A percentile compares a stretch with the other conserved stretches of the same genome.
These are phyloP conservation scores for Extremus antarcticus DNA, from an alignment of 495 filamentous ascomycete species.

Conservation along the genomic window DNA sequence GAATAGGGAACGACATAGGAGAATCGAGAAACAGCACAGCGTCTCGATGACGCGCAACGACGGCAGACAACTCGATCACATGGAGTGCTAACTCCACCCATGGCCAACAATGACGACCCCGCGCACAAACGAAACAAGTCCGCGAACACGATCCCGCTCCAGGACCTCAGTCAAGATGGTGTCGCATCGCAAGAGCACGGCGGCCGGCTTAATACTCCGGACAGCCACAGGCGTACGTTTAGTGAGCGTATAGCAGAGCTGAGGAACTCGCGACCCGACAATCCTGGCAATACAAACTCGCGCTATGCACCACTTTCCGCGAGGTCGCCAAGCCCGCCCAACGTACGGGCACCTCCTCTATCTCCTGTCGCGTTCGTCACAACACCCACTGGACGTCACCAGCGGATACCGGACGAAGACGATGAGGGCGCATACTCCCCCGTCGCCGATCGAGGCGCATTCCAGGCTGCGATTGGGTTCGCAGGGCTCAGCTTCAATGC, in stretches of 20 bases:
- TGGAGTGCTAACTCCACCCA: constrained; percentile 34
- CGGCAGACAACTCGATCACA: not conserved
- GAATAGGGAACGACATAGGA: no score
- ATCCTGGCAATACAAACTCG: constrained; percentile 22
- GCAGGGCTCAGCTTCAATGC: constrained; percentile 47
- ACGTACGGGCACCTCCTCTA: constrained; percentile 4
- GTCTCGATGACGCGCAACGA: not conserved
- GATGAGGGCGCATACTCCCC: constrained; percentile 35
- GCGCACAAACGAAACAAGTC: constrained; percentile 38
- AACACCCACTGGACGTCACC: constrained; percentile 23
- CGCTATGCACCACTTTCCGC: constrained; percentile 45
- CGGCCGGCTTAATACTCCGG: constrained; percentile 25
- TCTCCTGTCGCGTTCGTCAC: constrained; percentile 26
- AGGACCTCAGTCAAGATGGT: constrained; percentile 53
- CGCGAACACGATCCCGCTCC: constrained; percentile 65
- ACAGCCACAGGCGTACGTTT: constrained; percentile 28
- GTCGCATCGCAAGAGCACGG: constrained; percentile 33
- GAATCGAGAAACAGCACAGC: not conserved
- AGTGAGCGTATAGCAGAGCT: constrained; percentile 28
- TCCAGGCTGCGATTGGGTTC: constrained; percentile 51
- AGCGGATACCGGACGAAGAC: constrained; percentile 27
- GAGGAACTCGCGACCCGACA: constrained; percentile 19
- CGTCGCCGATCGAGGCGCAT: constrained; percentile 39
- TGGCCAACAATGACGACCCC: constrained; percentile 47
- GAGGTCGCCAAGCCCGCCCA: constrained; percentile 39